Percentiles rank a stretch among this genome's conserved stretches.
phyloP scores from a whole-genome alignment of 2,329 filamentous ascomycete genomes.

The Capronia americana region DNA sequence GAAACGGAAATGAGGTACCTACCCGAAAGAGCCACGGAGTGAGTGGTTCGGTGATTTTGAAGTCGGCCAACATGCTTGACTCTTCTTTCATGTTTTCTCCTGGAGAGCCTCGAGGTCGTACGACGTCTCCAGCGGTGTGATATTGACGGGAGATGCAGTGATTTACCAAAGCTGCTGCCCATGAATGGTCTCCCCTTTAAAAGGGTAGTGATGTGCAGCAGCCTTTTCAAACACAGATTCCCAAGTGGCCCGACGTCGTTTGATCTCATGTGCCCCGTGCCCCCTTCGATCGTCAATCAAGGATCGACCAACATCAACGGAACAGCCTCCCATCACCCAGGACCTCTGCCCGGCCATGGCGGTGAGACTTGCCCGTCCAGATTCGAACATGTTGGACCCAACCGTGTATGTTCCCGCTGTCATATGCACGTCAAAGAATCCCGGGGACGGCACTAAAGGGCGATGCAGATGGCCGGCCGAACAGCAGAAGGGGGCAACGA shows the following conservation, averaged over 20 bases:
- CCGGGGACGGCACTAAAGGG: constrained; percentile 18
- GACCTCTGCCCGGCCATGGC: background rate
- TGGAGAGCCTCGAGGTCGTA: background rate
- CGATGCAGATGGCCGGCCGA: constrained; percentile 5
- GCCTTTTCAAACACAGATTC: constrained; percentile 1
- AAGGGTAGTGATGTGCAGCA: constrained; percentile 8
- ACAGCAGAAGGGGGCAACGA: background rate
- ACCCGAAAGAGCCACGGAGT: background rate
- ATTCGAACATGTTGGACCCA: constrained; percentile 2
- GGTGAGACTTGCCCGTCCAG: constrained; percentile 12
- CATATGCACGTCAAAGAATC: constrained; percentile 32
- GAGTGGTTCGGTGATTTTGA: background rate
- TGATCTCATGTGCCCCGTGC: background rate
- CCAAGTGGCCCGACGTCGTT: background rate
- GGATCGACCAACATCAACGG: background rate
- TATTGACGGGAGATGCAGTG: constrained; percentile 6
- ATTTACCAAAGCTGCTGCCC: constrained; percentile 5
- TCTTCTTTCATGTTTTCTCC: background rate
- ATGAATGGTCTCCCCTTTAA: background rate
- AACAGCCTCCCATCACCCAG: background rate
- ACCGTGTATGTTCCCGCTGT: constrained; percentile 28
- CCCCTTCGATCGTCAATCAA: background rate
- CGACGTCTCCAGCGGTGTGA: background rate
- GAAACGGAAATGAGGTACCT: background rate
- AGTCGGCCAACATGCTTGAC: background rate